Percentiles rank a stretch among this genome's conserved stretches.
These are phyloP conservation scores for Crithidia brevicula DNA, from an alignment of 208 protist genomes.

Conservation along the genomic window DNA sequence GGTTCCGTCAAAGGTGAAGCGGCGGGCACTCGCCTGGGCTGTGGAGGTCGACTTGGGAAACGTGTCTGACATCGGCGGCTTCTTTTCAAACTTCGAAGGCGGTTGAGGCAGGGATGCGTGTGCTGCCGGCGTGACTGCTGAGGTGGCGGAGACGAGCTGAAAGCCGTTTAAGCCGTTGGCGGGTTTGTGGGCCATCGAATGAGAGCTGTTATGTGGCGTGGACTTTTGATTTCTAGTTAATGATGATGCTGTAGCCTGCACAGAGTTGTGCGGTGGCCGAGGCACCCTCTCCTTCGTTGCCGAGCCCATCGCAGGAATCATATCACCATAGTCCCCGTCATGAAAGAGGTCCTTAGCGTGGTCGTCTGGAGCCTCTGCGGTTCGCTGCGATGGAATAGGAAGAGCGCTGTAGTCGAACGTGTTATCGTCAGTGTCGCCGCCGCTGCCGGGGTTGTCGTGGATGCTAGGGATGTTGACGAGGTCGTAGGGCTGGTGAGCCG, in stretches of 20 bases:
- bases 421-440: not conserved
- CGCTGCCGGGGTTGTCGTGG: too few species aligned
- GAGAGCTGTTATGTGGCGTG: too few species aligned
- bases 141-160: not conserved
- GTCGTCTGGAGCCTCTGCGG: too few species aligned
- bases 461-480: too few species aligned
- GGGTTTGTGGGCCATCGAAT: too few species aligned
- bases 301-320: too few species aligned
- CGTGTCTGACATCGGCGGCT: not conserved
- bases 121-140: not conserved
- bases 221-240: too few species aligned
- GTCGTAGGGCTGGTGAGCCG: slow-evolving; percentile 4
- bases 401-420: not conserved
- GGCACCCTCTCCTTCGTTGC: too few species aligned
- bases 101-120: not conserved
- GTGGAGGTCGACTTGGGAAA: slow-evolving; percentile 8
- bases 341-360: not conserved
- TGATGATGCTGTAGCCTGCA: too few species aligned
- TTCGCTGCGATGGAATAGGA: not conserved
- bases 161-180: not conserved
- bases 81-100: not conserved
- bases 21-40: not conserved
- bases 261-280: too few species aligned
- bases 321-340: not conserved
- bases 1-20: slow-evolving; percentile 5